Conservation (phyloP, 306 rosid species). For the Herpetospermum pedunculosum region DNA sequence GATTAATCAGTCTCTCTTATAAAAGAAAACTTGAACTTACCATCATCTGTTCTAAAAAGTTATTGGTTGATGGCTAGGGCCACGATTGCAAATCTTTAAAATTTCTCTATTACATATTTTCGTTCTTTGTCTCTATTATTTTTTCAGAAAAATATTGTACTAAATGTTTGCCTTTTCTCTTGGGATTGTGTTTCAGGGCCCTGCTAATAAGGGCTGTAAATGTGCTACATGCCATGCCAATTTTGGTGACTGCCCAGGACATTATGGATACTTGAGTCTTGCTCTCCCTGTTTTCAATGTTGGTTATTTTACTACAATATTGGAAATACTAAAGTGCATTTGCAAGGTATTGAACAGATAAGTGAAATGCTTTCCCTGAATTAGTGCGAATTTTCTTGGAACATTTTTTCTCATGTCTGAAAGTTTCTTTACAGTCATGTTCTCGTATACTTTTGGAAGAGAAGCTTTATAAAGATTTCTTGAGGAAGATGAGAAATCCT, state of each 20-base stretch:
- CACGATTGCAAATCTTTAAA: background rate
- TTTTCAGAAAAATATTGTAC: background rate
- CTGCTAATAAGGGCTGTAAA: conserved; percentile 40
- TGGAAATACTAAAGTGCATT: conserved; percentile 74
- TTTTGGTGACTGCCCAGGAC: conserved; percentile 61
- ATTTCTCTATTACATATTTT: background rate
- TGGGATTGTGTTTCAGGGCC: conserved; percentile 41
- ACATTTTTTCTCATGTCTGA: background rate
- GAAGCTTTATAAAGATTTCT: conserved; percentile 15
- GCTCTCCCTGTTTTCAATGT: conserved; percentile 68
- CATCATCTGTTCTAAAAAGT: background rate
- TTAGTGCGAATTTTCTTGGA: background rate
- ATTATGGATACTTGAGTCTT: conserved; percentile 61
- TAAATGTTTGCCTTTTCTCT: background rate
- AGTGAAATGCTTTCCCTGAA: background rate
- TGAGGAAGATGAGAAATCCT: conserved; percentile 60
- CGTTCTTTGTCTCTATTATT: background rate
- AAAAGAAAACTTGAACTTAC: background rate
- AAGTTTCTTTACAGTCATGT: conserved; percentile 49
- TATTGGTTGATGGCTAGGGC: background rate
- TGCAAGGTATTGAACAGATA: conserved; percentile 55
- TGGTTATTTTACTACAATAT: conserved; percentile 42
- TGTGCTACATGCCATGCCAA: conserved; percentile 73
- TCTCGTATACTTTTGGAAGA: conserved; percentile 62
- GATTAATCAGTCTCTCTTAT: too few relatives aligned